Evolutionary conservation across 129 eudicot species (phyloP).

Genomic region (Heracleum sosnowskyi): DNA sequence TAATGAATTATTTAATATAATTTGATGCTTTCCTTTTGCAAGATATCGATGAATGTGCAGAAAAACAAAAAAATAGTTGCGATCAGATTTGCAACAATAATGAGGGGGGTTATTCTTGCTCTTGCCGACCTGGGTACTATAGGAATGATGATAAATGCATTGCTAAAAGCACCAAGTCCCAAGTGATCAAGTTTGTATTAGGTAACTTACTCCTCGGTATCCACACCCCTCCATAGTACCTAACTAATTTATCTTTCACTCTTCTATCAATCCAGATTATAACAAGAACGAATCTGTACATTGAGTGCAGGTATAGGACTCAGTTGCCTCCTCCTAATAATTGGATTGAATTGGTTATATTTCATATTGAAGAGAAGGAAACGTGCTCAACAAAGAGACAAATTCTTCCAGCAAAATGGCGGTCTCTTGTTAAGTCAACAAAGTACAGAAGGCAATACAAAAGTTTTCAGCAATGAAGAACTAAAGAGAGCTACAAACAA

Average conservation of each 20-base stretch:
- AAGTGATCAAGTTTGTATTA: background rate
- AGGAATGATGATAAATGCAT: background rate
- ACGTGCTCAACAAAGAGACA: conserved; percentile 17
- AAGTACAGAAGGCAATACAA: conserved; percentile 5
- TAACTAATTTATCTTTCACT: too few species aligned
- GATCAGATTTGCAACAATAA: background rate
- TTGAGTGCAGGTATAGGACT: conserved; percentile 20
- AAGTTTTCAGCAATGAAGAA: conserved; percentile 27
- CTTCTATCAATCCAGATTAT: too few species aligned
- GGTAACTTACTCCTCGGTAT: background rate
- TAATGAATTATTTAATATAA: background rate
- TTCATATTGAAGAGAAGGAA: conserved; percentile 26
- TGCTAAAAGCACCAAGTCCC: background rate
- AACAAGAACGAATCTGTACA: too few species aligned
- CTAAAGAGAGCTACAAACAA: conserved; percentile 41
- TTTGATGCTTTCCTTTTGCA: background rate
- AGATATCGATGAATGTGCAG: background rate
- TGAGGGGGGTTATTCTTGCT: background rate
- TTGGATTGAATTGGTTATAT: conserved; percentile 32
- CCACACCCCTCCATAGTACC: too few species aligned
- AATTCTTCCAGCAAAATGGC: conserved; percentile 36
- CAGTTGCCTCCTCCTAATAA: conserved; percentile 26
- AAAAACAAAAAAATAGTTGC: background rate
- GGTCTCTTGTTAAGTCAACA: conserved; percentile 29
- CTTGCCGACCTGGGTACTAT: background rate